Evolutionary conservation across 306 rosid genomes (phyloP).

Genomic region (Prinsepia uniflora): DNA sequence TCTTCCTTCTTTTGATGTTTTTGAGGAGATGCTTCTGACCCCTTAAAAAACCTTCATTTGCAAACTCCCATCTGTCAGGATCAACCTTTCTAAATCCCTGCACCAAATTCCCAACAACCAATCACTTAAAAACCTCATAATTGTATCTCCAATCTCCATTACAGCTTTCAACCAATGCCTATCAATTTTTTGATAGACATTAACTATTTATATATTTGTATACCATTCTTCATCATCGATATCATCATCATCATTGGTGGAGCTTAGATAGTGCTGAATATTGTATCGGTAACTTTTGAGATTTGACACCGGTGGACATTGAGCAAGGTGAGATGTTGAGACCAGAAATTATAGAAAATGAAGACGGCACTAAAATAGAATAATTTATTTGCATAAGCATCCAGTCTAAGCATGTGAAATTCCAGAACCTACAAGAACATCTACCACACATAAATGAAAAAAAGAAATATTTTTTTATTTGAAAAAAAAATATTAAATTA

Average conservation of each 20-base stretch:
- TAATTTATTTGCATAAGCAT: not conserved
- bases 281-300: not conserved
- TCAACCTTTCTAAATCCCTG: conserved; percentile 91
- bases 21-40: conserved; percentile 62
- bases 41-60: conserved; percentile 68
- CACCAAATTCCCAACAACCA: conserved; percentile 5
- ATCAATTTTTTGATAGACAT: conserved; percentile 1
- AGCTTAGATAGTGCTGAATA: not conserved
- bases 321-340: not conserved
- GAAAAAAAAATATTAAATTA: not conserved
- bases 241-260: not conserved
- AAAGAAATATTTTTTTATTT: not conserved
- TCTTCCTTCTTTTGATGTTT: conserved; percentile 59
- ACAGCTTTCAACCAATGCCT: not conserved
- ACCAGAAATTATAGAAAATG: not conserved
- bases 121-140: conserved; percentile 14
- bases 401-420: not conserved
- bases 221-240: too few relatives aligned
- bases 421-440: not conserved
- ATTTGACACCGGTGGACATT: not conserved
- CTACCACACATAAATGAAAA: not conserved
- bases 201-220: not conserved
- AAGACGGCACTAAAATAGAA: not conserved
- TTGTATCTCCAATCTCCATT: not conserved
- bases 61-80: conserved; percentile 82